A percentile compares a stretch with the other conserved stretches of the same genome.
Conservation (phyloP, 805 yeast species). For the Nakazawaea anatomiae region DNA sequence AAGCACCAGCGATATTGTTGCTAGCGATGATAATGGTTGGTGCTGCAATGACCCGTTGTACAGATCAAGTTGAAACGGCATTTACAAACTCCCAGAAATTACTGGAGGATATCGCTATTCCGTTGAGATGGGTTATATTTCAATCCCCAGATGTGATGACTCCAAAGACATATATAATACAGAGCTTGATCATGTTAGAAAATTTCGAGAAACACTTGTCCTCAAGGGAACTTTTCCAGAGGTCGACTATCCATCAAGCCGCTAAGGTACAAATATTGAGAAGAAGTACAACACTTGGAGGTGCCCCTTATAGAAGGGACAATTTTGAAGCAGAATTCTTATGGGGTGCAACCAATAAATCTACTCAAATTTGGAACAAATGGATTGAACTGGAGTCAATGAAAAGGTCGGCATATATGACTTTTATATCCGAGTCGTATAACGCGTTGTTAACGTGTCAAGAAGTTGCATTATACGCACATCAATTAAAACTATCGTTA, state of each 20-base stretch:
- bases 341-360: conserved; percentile 13
- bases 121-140: conserved; percentile 39
- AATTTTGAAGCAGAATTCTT: conserved; percentile 20
- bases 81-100: conserved; percentile 20
- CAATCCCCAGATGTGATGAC: conserved; percentile 39
- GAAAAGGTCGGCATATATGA: conserved; percentile 53
- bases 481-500: conserved; percentile 54
- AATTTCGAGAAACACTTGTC: conserved; percentile 41
- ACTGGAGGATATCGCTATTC: conserved; percentile 31
- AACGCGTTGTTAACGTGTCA: conserved; percentile 6
- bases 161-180: conserved; percentile 43
- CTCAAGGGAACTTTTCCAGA: conserved; percentile 38
- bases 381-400: conserved; percentile 76
- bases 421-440: conserved; percentile 5
- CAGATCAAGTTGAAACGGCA: conserved; percentile 4
- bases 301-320: conserved; percentile 30
- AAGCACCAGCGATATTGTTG: conserved; percentile 43
- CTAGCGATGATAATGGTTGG: conserved; percentile 55
- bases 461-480: conserved; percentile 27
- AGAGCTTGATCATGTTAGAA: conserved; percentile 40
- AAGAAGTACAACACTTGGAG: conserved; percentile 40
- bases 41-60: conserved; percentile 31
- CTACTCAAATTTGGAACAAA: conserved; percentile 29
- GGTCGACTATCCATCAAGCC: conserved; percentile 47
- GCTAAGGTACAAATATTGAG: conserved; percentile 44